Evolutionary conservation across 805 yeast genomes (phyloP).

Genomic region (Spathaspora passalidarum): DNA sequence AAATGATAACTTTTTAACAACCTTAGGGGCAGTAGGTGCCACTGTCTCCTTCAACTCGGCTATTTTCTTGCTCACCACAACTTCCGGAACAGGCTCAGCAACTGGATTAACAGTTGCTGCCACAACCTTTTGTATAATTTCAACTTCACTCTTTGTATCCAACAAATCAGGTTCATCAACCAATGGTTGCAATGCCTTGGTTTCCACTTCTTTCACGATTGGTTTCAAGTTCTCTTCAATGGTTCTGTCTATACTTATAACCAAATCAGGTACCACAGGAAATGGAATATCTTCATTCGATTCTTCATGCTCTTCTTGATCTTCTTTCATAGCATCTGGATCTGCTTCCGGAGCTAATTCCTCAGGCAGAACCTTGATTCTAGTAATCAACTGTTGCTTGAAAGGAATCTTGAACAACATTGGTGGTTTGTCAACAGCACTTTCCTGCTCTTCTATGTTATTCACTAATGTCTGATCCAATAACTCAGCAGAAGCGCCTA

Average conservation of each 20-base stretch:
- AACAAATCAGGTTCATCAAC: background rate
- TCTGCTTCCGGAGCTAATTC: conserved; percentile 3
- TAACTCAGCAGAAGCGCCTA: background rate
- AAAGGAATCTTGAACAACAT: conserved; percentile 21
- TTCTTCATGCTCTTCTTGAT: background rate
- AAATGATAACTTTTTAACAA: conserved; percentile 54
- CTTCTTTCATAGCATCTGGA: background rate
- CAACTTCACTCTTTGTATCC: conserved; percentile 1
- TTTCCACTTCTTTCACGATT: conserved; percentile 12
- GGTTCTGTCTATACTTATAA: conserved; percentile 18
- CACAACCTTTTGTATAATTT: background rate
- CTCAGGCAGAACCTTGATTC: conserved; percentile 14
- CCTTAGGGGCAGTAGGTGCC: conserved; percentile 6
- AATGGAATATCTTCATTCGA: conserved; percentile 12
- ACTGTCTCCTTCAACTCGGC: conserved; percentile 4
- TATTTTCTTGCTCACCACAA: conserved; percentile 5
- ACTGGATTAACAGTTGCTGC: background rate
- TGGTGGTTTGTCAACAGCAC: conserved; percentile 7
- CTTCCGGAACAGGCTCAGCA: background rate
- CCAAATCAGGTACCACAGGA: conserved; percentile 24
- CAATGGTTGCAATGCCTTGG: conserved; percentile 6
- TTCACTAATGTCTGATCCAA: background rate
- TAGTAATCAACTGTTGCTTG: conserved; percentile 20
- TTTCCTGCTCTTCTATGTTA: background rate
- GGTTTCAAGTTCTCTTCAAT: conserved; percentile 24